Evolutionary conservation across 1,284 basidiomycete genomes (phyloP).

Genomic region (Rhodotorula sp.): DNA sequence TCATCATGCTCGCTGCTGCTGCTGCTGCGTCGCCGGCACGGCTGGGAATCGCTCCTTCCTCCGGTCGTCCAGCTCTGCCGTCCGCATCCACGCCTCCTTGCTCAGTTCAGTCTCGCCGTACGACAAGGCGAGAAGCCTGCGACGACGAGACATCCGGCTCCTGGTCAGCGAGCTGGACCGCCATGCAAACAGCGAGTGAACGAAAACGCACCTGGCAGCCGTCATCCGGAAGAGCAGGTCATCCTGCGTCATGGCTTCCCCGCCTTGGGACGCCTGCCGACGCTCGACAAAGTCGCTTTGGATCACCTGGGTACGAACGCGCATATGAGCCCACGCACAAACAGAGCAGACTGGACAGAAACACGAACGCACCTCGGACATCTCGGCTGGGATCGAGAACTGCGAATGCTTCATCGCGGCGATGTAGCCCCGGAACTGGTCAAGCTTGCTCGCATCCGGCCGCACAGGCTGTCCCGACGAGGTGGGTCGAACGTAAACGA

Average conservation of each 20-base stretch:
- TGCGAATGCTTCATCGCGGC: constrained; percentile 10
- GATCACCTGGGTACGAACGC: constrained; percentile 63
- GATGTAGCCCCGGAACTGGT: constrained; percentile 39
- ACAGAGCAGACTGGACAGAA: neutral
- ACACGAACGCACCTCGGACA: constrained; percentile 33
- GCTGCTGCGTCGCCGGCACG: constrained; percentile 3
- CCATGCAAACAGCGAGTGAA: neutral
- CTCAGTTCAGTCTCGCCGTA: constrained; percentile 50
- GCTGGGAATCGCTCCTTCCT: constrained; percentile 32
- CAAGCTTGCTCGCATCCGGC: constrained; percentile 24
- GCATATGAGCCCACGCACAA: constrained; percentile 46
- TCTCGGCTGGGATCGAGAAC: constrained; percentile 36
- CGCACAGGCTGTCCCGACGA: neutral
- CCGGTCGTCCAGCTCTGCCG: constrained; percentile 41
- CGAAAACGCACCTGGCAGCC: constrained; percentile 31
- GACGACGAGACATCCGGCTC: too few species aligned
- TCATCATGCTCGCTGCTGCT: neutral
- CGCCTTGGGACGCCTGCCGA: constrained; percentile 48
- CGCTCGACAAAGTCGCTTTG: constrained; percentile 71
- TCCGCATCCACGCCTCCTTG: constrained; percentile 51
- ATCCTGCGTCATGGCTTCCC: constrained; percentile 43
- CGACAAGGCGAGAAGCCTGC: constrained; percentile 52
- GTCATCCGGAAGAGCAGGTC: constrained; percentile 45
- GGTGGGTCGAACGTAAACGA: constrained; percentile 40
- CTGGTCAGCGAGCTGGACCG: neutral